Evolutionary conservation across 2,329 filamentous ascomycete species (phyloP), one percentile per base, ranked within the genome.

Genomic region (Fusarium sororula): DNA sequence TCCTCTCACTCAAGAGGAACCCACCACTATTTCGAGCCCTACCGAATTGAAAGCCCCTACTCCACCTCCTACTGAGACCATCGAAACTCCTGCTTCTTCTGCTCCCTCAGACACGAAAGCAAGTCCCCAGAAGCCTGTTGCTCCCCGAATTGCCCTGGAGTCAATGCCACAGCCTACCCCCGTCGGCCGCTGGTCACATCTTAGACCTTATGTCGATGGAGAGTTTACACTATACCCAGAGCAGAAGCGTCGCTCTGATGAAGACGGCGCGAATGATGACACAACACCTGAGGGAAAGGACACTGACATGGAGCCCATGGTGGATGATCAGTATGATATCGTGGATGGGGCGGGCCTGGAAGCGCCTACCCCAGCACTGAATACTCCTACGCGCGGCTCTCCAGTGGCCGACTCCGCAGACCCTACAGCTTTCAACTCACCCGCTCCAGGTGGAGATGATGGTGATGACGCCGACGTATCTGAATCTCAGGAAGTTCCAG

Each of bases 151-250:
- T 28, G 60, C 55, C 13, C 62, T 72, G n/a, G 54, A 65, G 26
- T 58, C 59, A 28, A 75, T 79, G 63, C 75, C 79, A 37, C 80
- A 82, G 41, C 80, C 80, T 54, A 67, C 73, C 10, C 81, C 79
- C 18, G 63, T 60, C 18, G 81, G 82, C 6, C 79, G 80, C 28
- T 85, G 83, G 81, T 76, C 82, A 26, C 73, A 83, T 45, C 77
- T 86, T 14, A 85, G 82, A 5, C 82, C 84, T 8, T 85, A 84
- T 56, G 65, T 86, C 13, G 79, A 82, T 37, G 82, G 80, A 22
- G 83, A 85, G 64, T 83, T 78, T 60, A 71, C 82, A 30, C 71
- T 79, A 5, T 85, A 85, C 50, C 84, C 84, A 3, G 84, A 84
- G 62, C 83, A 78, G 69, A 83, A 79, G 63, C 67, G 72, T 24